Evolutionary conservation across 2,329 filamentous ascomycete genomes (phyloP), one percentile per base, ranked within the genome.

Genomic region (Lachnellula occidentalis): DNA sequence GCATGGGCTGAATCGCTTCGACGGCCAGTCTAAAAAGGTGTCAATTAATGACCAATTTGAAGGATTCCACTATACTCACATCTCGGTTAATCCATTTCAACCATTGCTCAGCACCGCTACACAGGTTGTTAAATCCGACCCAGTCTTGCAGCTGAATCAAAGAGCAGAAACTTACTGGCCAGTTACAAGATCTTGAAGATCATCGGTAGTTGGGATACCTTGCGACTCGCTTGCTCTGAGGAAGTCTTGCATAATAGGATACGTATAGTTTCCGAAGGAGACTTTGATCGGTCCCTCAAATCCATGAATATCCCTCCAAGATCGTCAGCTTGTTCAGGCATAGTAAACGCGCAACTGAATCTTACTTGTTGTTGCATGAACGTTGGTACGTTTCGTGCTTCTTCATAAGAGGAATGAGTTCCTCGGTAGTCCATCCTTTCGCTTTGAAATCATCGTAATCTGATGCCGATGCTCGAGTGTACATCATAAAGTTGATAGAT

Each of bases 201-300:
- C 88, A 66, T 92, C 87, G 12, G 88, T 88, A 12, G 82, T 76
- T 0, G 83, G 88, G 55, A 91, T 90, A 19, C 83, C 87, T 67
- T 90, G 87, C 0, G 84, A 85, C 64, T 90, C 86, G 3, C 81
- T 76, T 15, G 86, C 86, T 19, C 86, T 77, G 37, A 91, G 74
- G 76, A 91, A 91, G 70, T 92, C 88, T 50, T 91, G 85, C 78
- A 87, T 90, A 71, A 92, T 84, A 1, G 88, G 88, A 62, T 92
- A 92, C 4, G 85, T 88, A 71, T 75, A 58, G 34, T 62, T 65
- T 48, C 58, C 86, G 60, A 91, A 91, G 0, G 86, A 90, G 39
- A 86, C 67, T 21, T 81, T 72, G 22, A 85, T 74, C 0, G 88
- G 88, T 0, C 88, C 88, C 34, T 90, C 86, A 53, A 85, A 89